Base-by-base conservation (phyloP, 768 basidiomycete genomes). In the Agaricus blazei region DNA sequence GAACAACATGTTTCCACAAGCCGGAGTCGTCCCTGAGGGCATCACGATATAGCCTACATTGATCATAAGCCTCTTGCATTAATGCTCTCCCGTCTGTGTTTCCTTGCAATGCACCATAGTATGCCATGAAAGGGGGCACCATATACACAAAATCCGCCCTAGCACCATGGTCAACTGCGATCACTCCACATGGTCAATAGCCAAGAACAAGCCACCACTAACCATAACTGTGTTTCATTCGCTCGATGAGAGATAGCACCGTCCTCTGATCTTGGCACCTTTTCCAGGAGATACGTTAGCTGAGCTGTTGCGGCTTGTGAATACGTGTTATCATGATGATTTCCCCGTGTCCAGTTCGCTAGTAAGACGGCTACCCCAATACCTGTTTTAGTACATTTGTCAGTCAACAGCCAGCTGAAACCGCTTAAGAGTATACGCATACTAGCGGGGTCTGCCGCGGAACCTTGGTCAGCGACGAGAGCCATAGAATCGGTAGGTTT, bases 71-170 rank as follows among this genome's bases (percentile, higher is more conserved):
- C 3, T 63, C 63, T 41, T 75, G 72, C 47, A 87, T 58, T 6
- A 83, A 58, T 0, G 63, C 57, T 43, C 58, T 59, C 62, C 72
- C 70, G 15, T 52, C 58, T 41, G 67, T 53, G 53, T 71, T 75
- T 19, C 70, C 69, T 62, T 74, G 60, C n/a, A 80, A 60, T 3
- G 75, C 75, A 15, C 83, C 85, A 58, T 72, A 84, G 65, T 86
- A 86, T 23, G 85, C 84, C 48, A 87, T 76, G 64, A 86, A 86
- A 2, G 83, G 82, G 12, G 83, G 82, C 1, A 71, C 81, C 84
- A 83, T 84, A 66, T 79, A 83, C 3, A 81, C 67, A 58, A 78
- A 84, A 63, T 83, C 81, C 38, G 81, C 68, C 82, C 82, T 82
- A 55, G 47, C 48, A 48, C 14, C 36, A 14, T n/a, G 27, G 8